These are phyloP conservation scores for Chaetomium strumarium DNA, from an alignment of 2,329 filamentous ascomycete genomes.

Conservation along the genomic window DNA sequence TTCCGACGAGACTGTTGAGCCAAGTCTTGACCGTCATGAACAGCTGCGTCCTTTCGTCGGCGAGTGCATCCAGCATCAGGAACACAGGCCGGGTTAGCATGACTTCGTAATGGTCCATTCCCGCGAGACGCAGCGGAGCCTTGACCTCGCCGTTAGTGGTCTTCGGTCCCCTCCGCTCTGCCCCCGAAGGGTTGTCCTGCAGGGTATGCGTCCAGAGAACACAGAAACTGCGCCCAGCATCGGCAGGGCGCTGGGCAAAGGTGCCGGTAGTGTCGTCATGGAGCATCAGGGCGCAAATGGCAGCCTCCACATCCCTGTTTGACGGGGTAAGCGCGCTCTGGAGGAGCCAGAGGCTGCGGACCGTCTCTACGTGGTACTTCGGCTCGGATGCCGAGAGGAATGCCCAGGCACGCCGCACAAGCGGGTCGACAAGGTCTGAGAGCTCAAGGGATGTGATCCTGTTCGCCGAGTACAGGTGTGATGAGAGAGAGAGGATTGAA, in stretches of 20 bases:
- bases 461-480: conserved; percentile 48
- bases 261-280: conserved; percentile 43
- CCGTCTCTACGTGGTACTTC: conserved; percentile 91
- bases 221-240: conserved; percentile 63
- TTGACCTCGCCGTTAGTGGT: conserved; percentile 34
- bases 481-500: conserved; percentile 52
- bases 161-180: conserved; percentile 46
- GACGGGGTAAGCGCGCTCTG: conserved; percentile 63
- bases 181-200: conserved; percentile 47
- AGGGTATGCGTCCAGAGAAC: conserved; percentile 78
- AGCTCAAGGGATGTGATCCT: conserved; percentile 49
- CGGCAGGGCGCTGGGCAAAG: conserved; percentile 45
- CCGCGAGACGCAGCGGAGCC: conserved; percentile 41
- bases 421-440: conserved; percentile 56
- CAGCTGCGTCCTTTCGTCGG: conserved; percentile 65
- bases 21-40: conserved; percentile 75
- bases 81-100: conserved; percentile 79
- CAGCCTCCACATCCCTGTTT: conserved; percentile 73
- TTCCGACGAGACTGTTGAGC: conserved; percentile 62
- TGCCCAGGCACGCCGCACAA: conserved; percentile 71
- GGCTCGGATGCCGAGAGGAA: conserved; percentile 77
- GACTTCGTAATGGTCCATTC: conserved; percentile 59
- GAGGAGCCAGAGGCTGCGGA: conserved; percentile 78
- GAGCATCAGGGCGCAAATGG: conserved; percentile 65
- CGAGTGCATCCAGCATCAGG: conserved; percentile 70